Evolutionary conservation across 2,329 filamentous ascomycete species (phyloP), one percentile per base, ranked within the genome.

Genomic region (Metarhizium sp.): DNA sequence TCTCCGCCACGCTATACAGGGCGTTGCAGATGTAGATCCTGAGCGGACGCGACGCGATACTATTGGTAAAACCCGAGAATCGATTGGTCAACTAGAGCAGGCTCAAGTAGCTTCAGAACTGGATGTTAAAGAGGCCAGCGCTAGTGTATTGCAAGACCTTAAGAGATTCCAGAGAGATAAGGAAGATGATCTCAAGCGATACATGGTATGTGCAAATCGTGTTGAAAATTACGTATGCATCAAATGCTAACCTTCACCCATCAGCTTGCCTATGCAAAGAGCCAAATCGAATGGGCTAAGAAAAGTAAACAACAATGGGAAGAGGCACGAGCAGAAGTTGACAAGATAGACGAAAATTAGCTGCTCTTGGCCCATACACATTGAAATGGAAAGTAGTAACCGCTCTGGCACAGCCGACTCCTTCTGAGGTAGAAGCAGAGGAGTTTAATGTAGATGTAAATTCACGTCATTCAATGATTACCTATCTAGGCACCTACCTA

Each of bases 81-180:
- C 85, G 56, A 84, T 99, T 59, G 80, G 73, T 49, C 81, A 96
- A 75, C 78, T 99, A 53, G 92, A 97, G 71, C 90, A 95, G 75
- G 94, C 94, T 1, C 81, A 96, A 56, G 82, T 90, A 36, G 92
- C 89, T 4, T 89, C 91, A 4, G 90, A 92, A 59, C 86, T 90
- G 65, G 94, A 99, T 67, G 94, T 97, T 58, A 92, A 88, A 69
- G 90, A 97, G 65, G 94, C 94, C 8, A 96, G 91, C 66, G 78
- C 82, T 2, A 95, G 90, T 53, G 90, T 97, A 4, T 72, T 99
- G 63, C 87, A 88, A 64, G 94, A 99, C 67, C 75, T 99, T 58
- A 90, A 91, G 74, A 79, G 94, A 58, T 99, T 99, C 72, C 95
- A 99, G 71, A 78, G 78, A 57, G 92, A 97, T 72, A 99, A 99